Percentiles rank a stretch among this genome's conserved stretches.
Conservation (phyloP, 352 stramenopile genomes). For the Sclerospora graminicola region DNA sequence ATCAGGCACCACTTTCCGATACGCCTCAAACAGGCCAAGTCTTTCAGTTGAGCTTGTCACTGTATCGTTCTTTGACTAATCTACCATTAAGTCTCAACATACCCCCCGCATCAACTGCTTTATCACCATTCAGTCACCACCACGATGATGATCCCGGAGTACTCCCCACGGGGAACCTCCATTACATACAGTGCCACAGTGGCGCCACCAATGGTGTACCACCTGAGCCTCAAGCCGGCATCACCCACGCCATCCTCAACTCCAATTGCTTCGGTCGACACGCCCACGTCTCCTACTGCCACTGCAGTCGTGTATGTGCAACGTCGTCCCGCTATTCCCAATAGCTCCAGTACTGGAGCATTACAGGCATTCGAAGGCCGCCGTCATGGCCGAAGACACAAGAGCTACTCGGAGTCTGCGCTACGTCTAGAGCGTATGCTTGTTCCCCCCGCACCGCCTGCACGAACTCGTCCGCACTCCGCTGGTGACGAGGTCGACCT, state of each 20-base stretch:
- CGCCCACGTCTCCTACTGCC: conserved; percentile 4
- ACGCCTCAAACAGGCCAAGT: conserved; percentile 5
- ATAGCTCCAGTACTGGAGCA: conserved; percentile 13
- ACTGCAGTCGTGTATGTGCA: conserved; percentile 12
- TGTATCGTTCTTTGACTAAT: conserved; percentile 23
- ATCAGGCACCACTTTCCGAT: conserved; percentile 15
- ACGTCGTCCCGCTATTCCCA: conserved; percentile 12
- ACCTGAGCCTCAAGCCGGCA: conserved; percentile 28
- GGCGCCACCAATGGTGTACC: conserved; percentile 23
- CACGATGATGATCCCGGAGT: conserved; percentile 38
- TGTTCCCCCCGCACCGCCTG: conserved; percentile 5
- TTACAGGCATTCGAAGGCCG: conserved; percentile 9
- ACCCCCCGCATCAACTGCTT: neutral
- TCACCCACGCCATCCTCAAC: conserved; percentile 9
- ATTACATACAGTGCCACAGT: conserved; percentile 20
- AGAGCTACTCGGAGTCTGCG: conserved; percentile 57
- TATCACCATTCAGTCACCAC: conserved; percentile 13
- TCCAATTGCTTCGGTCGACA: conserved; percentile 5
- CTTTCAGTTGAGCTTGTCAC: conserved; percentile 5
- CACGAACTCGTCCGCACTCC: conserved; percentile 40
- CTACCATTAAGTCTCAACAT: neutral
- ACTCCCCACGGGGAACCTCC: conserved; percentile 27
- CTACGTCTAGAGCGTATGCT: conserved; percentile 39
- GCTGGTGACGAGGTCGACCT: conserved; percentile 40
- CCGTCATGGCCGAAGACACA: conserved; percentile 27